Percentiles rank a stretch among this genome's conserved stretches.
phyloP scores from a whole-genome alignment of 2,329 filamentous ascomycete genomes.

The Neurospora crassa region DNA sequence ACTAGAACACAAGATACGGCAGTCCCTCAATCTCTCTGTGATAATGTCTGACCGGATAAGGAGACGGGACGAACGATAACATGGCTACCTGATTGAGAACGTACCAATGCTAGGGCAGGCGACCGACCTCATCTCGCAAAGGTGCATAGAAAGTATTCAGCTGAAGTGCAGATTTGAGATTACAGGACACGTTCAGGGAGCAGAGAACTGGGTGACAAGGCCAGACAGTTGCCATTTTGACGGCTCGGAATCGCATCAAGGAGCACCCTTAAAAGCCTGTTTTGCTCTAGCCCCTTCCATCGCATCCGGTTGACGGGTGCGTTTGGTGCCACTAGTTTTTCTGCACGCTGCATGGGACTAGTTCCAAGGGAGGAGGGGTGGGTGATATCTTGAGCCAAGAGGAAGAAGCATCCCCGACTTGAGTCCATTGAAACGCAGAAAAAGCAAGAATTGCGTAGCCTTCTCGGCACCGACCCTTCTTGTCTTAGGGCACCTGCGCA shows the following conservation, averaged over 20 bases:
- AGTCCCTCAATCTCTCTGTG: background rate
- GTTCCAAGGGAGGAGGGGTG: slow-evolving; percentile 1
- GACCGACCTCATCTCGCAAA: slow-evolving; percentile 7
- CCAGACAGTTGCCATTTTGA: slow-evolving; percentile 3
- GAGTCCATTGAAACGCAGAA: background rate
- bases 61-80: background rate
- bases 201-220: slow-evolving; percentile 7
- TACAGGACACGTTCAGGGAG: slow-evolving; percentile 8
- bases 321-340: slow-evolving; percentile 12
- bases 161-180: slow-evolving; percentile 14
- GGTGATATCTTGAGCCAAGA: slow-evolving; percentile 1
- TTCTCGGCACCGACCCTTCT: background rate
- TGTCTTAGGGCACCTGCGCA: background rate
- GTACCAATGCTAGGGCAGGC: background rate
- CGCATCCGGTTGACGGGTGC: slow-evolving; percentile 7
- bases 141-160: slow-evolving; percentile 14
- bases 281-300: slow-evolving; percentile 9
- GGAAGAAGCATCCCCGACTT: background rate
- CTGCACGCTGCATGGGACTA: slow-evolving; percentile 14
- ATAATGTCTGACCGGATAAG: background rate
- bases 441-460: background rate
- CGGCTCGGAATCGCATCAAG: slow-evolving; percentile 3
- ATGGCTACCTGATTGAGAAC: background rate
- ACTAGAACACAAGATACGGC: background rate
- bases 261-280: slow-evolving; percentile 8